A percentile compares a stretch with the other conserved stretches of the same genome.
Evolutionary conservation across 768 basidiomycete genomes (phyloP).

Genomic region (Russula sp.): DNA sequence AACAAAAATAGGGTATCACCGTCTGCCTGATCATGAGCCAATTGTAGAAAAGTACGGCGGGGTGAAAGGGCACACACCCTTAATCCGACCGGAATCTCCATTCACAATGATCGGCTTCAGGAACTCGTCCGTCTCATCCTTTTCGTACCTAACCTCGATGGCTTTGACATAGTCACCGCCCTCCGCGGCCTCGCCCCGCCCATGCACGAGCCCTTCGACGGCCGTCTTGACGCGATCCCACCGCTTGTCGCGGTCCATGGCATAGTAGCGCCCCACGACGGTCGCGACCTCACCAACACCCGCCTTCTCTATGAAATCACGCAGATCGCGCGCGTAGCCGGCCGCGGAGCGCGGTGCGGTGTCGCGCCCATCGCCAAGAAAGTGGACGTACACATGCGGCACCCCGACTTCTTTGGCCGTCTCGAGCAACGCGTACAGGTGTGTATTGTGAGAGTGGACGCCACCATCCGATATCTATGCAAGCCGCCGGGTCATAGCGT

Average conservation of each 20-base stretch:
- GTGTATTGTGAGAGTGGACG: conserved; percentile 92
- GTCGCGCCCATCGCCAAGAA: conserved; percentile 92
- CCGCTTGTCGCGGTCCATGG: conserved; percentile 95
- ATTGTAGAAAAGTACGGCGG: no score
- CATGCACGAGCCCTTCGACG: conserved; percentile 69
- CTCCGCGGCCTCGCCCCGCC: conserved; percentile 53
- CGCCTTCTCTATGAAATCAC: conserved; percentile 71
- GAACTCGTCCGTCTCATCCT: conserved; percentile 91
- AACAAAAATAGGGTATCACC: conserved; percentile 90
- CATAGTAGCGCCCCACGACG: conserved; percentile 87
- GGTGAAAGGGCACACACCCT: conserved; percentile 42
- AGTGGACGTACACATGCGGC: conserved; percentile 85
- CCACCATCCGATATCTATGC: conserved; percentile 84
- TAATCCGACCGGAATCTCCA: conserved; percentile 69
- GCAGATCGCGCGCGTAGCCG: conserved; percentile 68
- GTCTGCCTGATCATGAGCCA: conserved; percentile 36
- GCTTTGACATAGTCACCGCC: conserved; percentile 53
- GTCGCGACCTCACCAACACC: conserved; percentile 77
- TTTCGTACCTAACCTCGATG: conserved; percentile 68
- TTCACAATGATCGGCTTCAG: conserved; percentile 90
- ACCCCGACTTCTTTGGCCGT: conserved; percentile 82
- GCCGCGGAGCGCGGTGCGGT: conserved; percentile 82
- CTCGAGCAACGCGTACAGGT: conserved; percentile 85
- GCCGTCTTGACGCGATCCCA: conserved; percentile 94
- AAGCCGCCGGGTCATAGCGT: neutral